Percentiles rank a stretch among this genome's conserved stretches.
phyloP scores from a whole-genome alignment of 2,329 filamentous ascomycete species.

The Talaromyces sp. region DNA sequence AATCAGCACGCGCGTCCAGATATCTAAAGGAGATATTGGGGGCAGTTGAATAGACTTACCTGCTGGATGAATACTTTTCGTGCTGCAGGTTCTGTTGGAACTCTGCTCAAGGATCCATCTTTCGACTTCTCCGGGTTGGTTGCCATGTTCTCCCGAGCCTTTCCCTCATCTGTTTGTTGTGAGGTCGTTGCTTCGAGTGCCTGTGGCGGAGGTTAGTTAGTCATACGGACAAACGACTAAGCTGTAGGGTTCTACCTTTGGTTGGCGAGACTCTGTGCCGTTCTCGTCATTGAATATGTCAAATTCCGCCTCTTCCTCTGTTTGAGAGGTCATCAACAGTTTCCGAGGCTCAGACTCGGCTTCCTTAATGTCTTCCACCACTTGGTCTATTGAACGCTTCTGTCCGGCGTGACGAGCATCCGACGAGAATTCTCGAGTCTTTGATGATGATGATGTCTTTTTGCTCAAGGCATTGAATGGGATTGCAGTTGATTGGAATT shows the following conservation, averaged over 20 bases:
- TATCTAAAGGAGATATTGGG: too few species aligned
- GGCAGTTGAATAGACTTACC: slow-evolving; percentile 22
- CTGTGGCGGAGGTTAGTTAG: background rate
- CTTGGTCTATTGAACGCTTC: slow-evolving; percentile 38
- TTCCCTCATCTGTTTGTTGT: background rate
- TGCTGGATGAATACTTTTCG: slow-evolving; percentile 39
- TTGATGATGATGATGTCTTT: slow-evolving; percentile 22
- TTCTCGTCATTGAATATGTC: slow-evolving; percentile 21
- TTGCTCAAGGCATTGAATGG: slow-evolving; percentile 21
- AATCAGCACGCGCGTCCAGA: slow-evolving; percentile 13
- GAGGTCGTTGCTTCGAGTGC: background rate
- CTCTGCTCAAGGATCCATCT: slow-evolving; percentile 16
- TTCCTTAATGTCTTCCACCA: slow-evolving; percentile 27
- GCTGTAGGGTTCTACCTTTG: slow-evolving; percentile 15
- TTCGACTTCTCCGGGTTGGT: slow-evolving; percentile 13
- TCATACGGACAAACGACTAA: too few species aligned
- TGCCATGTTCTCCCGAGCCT: slow-evolving; percentile 11
- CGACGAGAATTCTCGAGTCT: slow-evolving; percentile 29
- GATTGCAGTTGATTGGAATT: slow-evolving; percentile 27
- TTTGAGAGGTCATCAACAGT: slow-evolving; percentile 11
- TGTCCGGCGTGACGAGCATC: slow-evolving; percentile 30
- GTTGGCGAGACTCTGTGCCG: slow-evolving; percentile 16
- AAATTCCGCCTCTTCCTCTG: slow-evolving; percentile 17
- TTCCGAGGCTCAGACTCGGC: slow-evolving; percentile 16
- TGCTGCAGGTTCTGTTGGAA: slow-evolving; percentile 33